Conservation (phyloP, 1,284 basidiomycete genomes). For the Heterobasidion occidentale region DNA sequence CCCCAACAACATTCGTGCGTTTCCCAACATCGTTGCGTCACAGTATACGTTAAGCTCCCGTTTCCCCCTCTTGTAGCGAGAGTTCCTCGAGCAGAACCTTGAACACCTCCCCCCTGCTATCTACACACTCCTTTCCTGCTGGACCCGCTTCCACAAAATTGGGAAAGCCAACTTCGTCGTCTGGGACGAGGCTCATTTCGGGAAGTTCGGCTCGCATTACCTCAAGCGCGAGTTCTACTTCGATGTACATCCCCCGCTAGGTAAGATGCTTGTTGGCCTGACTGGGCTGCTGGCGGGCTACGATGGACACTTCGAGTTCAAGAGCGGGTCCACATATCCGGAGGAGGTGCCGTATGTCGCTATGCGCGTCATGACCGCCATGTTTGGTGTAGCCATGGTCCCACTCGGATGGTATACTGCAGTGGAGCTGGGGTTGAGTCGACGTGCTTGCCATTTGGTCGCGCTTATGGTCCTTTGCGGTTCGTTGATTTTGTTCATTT, state of each 20-base stretch:
- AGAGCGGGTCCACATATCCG: slow-evolving; percentile 86
- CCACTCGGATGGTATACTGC: slow-evolving; percentile 96
- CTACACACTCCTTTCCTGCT: slow-evolving; percentile 90
- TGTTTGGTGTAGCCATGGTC: slow-evolving; percentile 92
- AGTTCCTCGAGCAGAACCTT: slow-evolving; percentile 76
- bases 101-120: slow-evolving; percentile 78
- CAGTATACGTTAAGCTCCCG: neutral
- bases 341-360: slow-evolving; percentile 84
- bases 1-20: slow-evolving; percentile 65
- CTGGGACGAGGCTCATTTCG: slow-evolving; percentile 99
- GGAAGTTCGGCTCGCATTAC: slow-evolving; percentile 96
- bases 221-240: slow-evolving; percentile 95
- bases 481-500: slow-evolving; percentile 19
- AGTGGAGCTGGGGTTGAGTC: slow-evolving; percentile 90
- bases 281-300: slow-evolving; percentile 90
- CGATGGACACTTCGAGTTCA: slow-evolving; percentile 90
- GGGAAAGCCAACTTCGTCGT: slow-evolving; percentile 85
- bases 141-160: slow-evolving; percentile 92
- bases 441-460: slow-evolving; percentile 85
- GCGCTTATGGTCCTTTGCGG: slow-evolving; percentile 91
- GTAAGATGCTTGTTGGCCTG: slow-evolving; percentile 97
- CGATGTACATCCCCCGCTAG: slow-evolving; percentile 95
- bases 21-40: slow-evolving; percentile 1
- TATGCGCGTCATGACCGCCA: slow-evolving; percentile 93
- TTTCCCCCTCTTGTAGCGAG: slow-evolving; percentile 37